Percentiles rank a stretch among this genome's conserved stretches.
Conservation (phyloP, 441 rosid species). For the Croton setiger region DNA sequence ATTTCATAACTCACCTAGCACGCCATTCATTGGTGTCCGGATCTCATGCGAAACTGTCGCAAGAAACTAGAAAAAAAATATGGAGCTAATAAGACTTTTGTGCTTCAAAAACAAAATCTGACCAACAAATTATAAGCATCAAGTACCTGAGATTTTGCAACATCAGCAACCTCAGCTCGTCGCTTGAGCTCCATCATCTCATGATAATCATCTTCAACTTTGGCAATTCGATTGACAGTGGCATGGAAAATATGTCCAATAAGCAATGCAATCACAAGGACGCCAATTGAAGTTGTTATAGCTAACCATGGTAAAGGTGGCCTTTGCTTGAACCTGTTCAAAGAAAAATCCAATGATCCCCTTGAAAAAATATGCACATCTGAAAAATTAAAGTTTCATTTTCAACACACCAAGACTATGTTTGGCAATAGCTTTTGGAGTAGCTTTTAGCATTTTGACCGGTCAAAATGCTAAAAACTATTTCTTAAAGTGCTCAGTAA, state of each 20-base stretch:
- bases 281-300: conserved; percentile 51
- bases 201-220: conserved; percentile 78
- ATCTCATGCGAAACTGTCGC: conserved; percentile 98
- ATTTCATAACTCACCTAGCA: conserved; percentile 63
- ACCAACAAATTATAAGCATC: conserved; percentile 18
- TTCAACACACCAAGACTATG: neutral
- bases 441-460: too few species aligned
- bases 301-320: conserved; percentile 74
- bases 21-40: conserved; percentile 97
- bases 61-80: conserved; percentile 67
- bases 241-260: conserved; percentile 73
- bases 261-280: conserved; percentile 76
- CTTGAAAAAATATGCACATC: conserved; percentile 13
- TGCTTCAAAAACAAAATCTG: conserved; percentile 5
- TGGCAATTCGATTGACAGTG: conserved; percentile 67
- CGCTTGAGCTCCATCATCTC: conserved; percentile 70
- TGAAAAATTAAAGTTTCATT: neutral
- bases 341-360: conserved; percentile 17
- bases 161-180: conserved; percentile 88
- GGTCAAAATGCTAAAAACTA: too few species aligned
- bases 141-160: conserved; percentile 89
- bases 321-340: conserved; percentile 72
- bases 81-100: conserved; percentile 21
- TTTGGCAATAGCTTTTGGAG: too few species aligned
- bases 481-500: too few species aligned